Evolutionary conservation across 2,329 filamentous ascomycete genomes (phyloP).

Genomic region (Hirsutella thompsonii): DNA sequence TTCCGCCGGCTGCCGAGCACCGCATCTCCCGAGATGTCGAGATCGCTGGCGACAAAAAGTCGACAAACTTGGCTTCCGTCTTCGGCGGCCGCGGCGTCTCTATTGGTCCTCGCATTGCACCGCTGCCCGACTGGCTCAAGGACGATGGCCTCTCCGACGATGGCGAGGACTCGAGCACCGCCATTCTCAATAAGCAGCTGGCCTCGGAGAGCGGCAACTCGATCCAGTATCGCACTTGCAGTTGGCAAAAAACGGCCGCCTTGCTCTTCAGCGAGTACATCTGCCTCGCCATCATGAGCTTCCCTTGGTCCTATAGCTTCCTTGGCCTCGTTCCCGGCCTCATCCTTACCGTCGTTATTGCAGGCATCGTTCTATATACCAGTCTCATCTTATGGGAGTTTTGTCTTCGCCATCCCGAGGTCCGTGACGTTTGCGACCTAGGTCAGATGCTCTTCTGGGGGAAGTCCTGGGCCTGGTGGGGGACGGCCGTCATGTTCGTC

Average conservation of each 20-base stretch:
- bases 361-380: conserved; percentile 72
- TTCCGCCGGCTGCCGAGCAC: neutral
- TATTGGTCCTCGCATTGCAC: conserved; percentile 39
- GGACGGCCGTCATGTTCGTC: conserved; percentile 73
- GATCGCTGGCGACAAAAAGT: conserved; percentile 5
- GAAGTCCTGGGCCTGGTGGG: conserved; percentile 58
- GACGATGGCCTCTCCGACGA: conserved; percentile 17
- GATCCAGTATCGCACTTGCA: conserved; percentile 88
- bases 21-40: conserved; percentile 11
- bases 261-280: conserved; percentile 93
- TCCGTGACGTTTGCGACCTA: conserved; percentile 87
- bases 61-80: conserved; percentile 15
- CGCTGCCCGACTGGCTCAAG: conserved; percentile 23
- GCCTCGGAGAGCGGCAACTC: conserved; percentile 63
- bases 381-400: conserved; percentile 58
- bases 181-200: conserved; percentile 52
- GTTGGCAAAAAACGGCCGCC: conserved; percentile 88
- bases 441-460: conserved; percentile 93
- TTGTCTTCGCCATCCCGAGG: conserved; percentile 79
- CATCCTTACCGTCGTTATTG: conserved; percentile 70
- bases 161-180: conserved; percentile 31
- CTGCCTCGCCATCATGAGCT: conserved; percentile 85
- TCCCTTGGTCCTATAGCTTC: conserved; percentile 83
- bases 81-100: conserved; percentile 26
- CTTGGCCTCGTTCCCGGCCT: conserved; percentile 75